Evolutionary conservation across 257 asterid genomes (phyloP), one percentile per base, ranked within the genome.

Genomic region (Linaria vulgaris): DNA sequence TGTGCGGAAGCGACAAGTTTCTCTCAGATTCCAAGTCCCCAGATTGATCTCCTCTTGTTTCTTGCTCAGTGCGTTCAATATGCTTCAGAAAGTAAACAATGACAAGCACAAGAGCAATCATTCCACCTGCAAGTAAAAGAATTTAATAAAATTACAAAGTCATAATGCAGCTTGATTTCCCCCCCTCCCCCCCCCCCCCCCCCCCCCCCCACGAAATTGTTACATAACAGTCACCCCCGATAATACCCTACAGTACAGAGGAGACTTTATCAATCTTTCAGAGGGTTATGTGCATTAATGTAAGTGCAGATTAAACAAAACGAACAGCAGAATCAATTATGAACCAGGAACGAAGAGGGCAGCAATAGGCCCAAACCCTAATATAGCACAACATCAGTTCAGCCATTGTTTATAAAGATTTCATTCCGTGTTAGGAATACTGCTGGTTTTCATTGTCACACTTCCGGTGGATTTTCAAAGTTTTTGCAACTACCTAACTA

Each of bases 191-290:
- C 46, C 67, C 47, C 60, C 81, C 31, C 95, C 94, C 84, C 48
- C 94, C 80, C 61, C 85, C 95, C 61, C 80, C 88, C 90, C 87
- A 88, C 22, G 91, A 82, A 60, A 91, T 59, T 72, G 78, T 77
- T 60, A 91, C 77, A 61, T 47, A 49, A 79, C 81, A 79, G 69
- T 70, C 72, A 50, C 77, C 79, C 41, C 61, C 64, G 24, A 52
- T 68, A 56, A 68, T 48, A 53, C 80, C 91, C 96, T 91, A 67
- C 67, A 79, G 64, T 39, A 61, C n/a, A 73, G 24, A 47, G 47
- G 41, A n/a, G 34, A 46, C 4, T 61, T 22, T 47, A 16, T 61
- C 11, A 45, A 27, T 11, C 31, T 46, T 16, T 46, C 21, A 19
- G 56, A 50, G 6, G 30, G 56, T 21, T 15, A 0, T n/a, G n/a